These are phyloP conservation scores for Lepiota subincarnata DNA, from an alignment of 768 basidiomycete species.

Conservation along the genomic window DNA sequence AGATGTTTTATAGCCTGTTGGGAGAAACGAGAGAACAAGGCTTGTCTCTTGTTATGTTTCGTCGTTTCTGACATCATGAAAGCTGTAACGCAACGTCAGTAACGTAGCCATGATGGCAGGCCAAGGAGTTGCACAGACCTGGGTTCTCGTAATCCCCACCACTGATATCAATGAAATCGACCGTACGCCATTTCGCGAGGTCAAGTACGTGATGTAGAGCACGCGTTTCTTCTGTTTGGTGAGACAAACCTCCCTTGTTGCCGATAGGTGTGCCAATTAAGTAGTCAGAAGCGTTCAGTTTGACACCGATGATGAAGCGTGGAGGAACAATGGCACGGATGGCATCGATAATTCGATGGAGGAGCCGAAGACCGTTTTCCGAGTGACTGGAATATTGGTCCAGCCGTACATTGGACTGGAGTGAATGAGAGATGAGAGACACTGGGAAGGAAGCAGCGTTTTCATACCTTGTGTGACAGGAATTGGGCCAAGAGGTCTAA, in stretches of 20 bases:
- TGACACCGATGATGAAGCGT: slow-evolving; percentile 72
- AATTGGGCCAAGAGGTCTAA: slow-evolving; percentile 79
- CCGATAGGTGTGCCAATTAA: slow-evolving; percentile 24
- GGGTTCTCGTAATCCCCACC: slow-evolving; percentile 85
- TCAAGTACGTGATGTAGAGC: slow-evolving; percentile 58
- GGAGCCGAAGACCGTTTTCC: slow-evolving; percentile 47
- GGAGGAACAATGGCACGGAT: slow-evolving; percentile 53
- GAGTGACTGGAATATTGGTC: slow-evolving; percentile 54
- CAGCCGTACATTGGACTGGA: slow-evolving; percentile 39
- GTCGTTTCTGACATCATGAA: slow-evolving; percentile 31
- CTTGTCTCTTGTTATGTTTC: slow-evolving; percentile 49
- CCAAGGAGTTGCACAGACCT: slow-evolving; percentile 32
- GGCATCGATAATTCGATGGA: slow-evolving; percentile 48
- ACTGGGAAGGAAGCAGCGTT: neutral
- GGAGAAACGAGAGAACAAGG: slow-evolving; percentile 70
- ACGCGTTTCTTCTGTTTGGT: slow-evolving; percentile 30
- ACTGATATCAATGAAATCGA: slow-evolving; percentile 87
- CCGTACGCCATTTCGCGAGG: slow-evolving; percentile 57
- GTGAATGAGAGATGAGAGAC: neutral
- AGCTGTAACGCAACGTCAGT: slow-evolving; percentile 26
- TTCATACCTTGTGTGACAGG: slow-evolving; percentile 61
- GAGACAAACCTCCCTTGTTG: slow-evolving; percentile 8
- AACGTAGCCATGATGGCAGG: neutral
- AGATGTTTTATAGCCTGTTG: slow-evolving; percentile 46
- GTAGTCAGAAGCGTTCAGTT: slow-evolving; percentile 80